A percentile compares a stretch with the other conserved stretches of the same genome.
These are phyloP conservation scores for Leccinum boreale DNA, from an alignment of 768 basidiomycete species.

Conservation along the genomic window DNA sequence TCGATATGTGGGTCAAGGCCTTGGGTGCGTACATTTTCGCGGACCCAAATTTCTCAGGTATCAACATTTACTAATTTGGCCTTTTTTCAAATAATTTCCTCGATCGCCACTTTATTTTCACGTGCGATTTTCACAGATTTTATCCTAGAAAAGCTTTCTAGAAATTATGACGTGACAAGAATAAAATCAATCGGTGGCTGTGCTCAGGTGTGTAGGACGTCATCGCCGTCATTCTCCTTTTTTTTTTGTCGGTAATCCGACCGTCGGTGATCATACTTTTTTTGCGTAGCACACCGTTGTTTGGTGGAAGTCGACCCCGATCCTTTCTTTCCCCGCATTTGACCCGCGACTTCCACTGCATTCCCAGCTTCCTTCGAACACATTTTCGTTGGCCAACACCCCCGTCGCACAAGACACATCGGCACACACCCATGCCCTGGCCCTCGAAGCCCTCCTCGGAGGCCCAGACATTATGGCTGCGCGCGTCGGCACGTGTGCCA, in stretches of 20 bases:
- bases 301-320: slow-evolving; percentile 82
- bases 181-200: slow-evolving; percentile 76
- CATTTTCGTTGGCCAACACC: slow-evolving; percentile 70
- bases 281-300: slow-evolving; percentile 61
- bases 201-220: slow-evolving; percentile 56
- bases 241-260: slow-evolving; percentile 3
- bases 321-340: slow-evolving; percentile 67
- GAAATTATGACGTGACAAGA: slow-evolving; percentile 65
- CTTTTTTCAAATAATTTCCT: slow-evolving; percentile 23
- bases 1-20: slow-evolving; percentile 89
- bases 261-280: neutral
- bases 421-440: slow-evolving; percentile 72
- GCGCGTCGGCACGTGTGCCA: slow-evolving; percentile 71
- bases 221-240: neutral
- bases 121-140: slow-evolving; percentile 48
- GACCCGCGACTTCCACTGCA: slow-evolving; percentile 70
- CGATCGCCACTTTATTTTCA: slow-evolving; percentile 33
- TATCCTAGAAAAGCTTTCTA: slow-evolving; percentile 69
- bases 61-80: slow-evolving; percentile 36
- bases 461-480: slow-evolving; percentile 75
- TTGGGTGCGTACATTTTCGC: slow-evolving; percentile 53
- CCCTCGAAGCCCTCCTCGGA: slow-evolving; percentile 71
- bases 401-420: slow-evolving; percentile 79
- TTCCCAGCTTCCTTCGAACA: slow-evolving; percentile 61
- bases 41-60: slow-evolving; percentile 61